Evolutionary conservation across 176 grass and related monocot genomes (phyloP), one percentile per base, ranked within the genome.

Genomic region (Lolium perenne): DNA sequence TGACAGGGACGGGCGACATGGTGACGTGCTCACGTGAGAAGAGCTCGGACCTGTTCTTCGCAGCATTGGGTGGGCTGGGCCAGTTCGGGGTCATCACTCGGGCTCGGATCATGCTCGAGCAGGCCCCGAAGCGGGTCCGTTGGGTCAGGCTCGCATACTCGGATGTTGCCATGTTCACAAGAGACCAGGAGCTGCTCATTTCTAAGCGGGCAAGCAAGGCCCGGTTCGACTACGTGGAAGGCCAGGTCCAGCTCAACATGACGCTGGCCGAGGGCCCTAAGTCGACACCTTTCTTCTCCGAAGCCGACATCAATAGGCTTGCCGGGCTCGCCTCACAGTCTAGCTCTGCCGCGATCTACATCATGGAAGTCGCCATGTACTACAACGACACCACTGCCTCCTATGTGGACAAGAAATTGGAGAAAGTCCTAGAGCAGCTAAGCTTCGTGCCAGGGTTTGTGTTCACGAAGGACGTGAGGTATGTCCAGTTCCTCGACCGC

Each of bases 71-170:
- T 3, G 92, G 92, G 10, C 38, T 97, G 3, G 90, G 94, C 14
- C 94, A 94, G 41, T 89, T 97, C 10, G 94, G 88, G 1, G 83
- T 97, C 17, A 94, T 97, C 23, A 94, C 86, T 7, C 63, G 90
- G 9, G 90, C 88, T 11, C 92, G 94, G 11, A 92, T 94, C 0
- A 38, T 22, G 14, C 80, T 97, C 11, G 88, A 80, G 26, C 26
- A 22, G 2, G 92, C 92, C 0, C 85, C 84, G 1, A 88, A 63
- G 38, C 29, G 81, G 26, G 92, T 59, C 0, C 85, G 87, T 0
- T 94, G 94, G 94, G 72, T 91, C 14, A 67, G 94, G 0, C 86
- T 97, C 10, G 89, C 87, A 49, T 97, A 97, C 83, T 23, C 86
- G 0, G 77, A 94, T 0, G 71, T 89, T 38, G 56, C 1, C 8